Conservation (phyloP, 768 basidiomycete genomes). For the Thelephora aurantiotincta region DNA sequence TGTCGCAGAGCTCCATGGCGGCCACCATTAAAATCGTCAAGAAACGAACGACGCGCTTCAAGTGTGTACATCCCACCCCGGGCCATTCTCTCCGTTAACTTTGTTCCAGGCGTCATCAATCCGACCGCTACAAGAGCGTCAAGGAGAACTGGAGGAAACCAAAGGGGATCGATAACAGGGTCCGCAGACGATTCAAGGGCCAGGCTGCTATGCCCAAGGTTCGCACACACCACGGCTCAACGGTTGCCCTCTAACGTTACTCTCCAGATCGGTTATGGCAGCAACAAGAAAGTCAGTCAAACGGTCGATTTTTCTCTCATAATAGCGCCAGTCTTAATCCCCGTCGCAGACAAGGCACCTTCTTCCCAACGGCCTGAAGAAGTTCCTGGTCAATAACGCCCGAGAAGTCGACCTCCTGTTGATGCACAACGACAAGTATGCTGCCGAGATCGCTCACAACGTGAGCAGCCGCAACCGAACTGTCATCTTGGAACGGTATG, state of each 20-base stretch:
- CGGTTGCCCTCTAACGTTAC: neutral
- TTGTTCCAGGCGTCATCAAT: slow-evolving; percentile 79
- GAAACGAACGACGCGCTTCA: slow-evolving; percentile 97
- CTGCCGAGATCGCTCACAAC: slow-evolving; percentile 93
- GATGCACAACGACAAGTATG: slow-evolving; percentile 95
- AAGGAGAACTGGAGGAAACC: slow-evolving; percentile 99
- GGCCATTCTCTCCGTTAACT: neutral
- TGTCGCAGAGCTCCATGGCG: neutral
- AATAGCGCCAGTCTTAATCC: neutral
- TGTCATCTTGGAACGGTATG: slow-evolving; percentile 74
- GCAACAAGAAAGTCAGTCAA: slow-evolving; percentile 58
- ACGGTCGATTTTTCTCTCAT: neutral
- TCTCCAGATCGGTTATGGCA: slow-evolving; percentile 67
- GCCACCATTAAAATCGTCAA: slow-evolving; percentile 68
- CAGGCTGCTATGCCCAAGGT: slow-evolving; percentile 96
- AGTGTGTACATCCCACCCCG: slow-evolving; percentile 35
- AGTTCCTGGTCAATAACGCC: slow-evolving; percentile 88
- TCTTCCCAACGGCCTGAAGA: slow-evolving; percentile 92
- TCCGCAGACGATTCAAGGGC: slow-evolving; percentile 89
- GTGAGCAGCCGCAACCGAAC: slow-evolving; percentile 94
- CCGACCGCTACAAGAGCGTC: slow-evolving; percentile 91
- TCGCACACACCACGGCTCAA: slow-evolving; percentile 12
- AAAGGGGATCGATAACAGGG: slow-evolving; percentile 99
- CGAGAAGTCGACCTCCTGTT: slow-evolving; percentile 89
- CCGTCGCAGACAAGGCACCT: slow-evolving; percentile 69